phyloP scores from a whole-genome alignment of 1,284 basidiomycete genomes.

The Tilletiopsis washingtonensis region DNA sequence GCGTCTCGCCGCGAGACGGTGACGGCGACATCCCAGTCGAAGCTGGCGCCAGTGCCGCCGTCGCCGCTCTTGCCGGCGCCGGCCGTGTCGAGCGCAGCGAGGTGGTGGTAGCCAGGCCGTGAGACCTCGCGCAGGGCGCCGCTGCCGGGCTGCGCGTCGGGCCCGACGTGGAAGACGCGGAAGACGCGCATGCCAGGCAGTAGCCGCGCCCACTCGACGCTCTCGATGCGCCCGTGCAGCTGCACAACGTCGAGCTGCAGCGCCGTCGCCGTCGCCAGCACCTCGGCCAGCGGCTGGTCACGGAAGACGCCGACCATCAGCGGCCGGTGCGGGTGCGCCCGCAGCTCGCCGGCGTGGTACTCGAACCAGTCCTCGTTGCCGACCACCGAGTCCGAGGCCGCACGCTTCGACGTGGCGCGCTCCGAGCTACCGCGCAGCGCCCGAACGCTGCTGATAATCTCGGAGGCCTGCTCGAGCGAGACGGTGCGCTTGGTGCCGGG shows the following conservation, averaged over 20 bases:
- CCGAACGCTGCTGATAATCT: slow-evolving; percentile 36
- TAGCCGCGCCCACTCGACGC: slow-evolving; percentile 38
- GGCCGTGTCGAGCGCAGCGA: slow-evolving; percentile 38
- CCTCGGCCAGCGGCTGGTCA: slow-evolving; percentile 38
- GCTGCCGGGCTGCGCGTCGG: not conserved
- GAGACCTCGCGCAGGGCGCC: slow-evolving; percentile 24
- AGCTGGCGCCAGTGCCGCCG: slow-evolving; percentile 17
- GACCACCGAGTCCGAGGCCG: slow-evolving; percentile 1
- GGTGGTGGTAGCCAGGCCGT: slow-evolving; percentile 39
- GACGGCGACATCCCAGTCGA: slow-evolving; percentile 34
- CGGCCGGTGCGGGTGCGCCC: slow-evolving; percentile 20
- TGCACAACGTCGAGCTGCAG: slow-evolving; percentile 42
- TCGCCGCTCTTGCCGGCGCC: slow-evolving; percentile 7
- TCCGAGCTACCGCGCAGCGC: slow-evolving; percentile 11
- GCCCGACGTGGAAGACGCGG: slow-evolving; percentile 35
- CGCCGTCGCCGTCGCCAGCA: slow-evolving; percentile 17
- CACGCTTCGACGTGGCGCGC: not conserved
- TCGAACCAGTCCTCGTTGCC: slow-evolving; percentile 36
- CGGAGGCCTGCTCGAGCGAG: slow-evolving; percentile 16
- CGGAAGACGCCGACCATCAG: slow-evolving; percentile 45
- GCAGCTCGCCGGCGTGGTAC: slow-evolving; percentile 21
- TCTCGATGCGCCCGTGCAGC: slow-evolving; percentile 39
- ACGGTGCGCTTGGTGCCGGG: slow-evolving; percentile 39
- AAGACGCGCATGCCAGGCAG: slow-evolving; percentile 40
- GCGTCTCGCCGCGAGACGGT: slow-evolving; percentile 17